Evolutionary conservation across 306 rosid genomes (phyloP).

Genomic region (Hippophae gyantsensis): DNA sequence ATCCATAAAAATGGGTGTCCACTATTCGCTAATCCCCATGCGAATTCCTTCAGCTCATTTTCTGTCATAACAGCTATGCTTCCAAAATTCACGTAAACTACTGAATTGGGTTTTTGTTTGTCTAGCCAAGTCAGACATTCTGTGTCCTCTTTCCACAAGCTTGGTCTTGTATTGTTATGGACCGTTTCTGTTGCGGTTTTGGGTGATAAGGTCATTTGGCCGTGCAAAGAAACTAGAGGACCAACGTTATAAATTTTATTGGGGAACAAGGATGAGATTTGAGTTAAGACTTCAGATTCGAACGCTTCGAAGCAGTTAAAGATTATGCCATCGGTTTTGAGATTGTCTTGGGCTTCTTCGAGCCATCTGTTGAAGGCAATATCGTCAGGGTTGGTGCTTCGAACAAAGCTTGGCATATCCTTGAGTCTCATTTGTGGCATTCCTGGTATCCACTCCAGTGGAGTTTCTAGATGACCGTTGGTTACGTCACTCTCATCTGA

Average conservation of each 20-base stretch:
- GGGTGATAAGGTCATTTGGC: background rate
- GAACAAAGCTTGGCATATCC: constrained; percentile 18
- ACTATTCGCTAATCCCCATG: constrained; percentile 12
- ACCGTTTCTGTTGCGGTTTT: background rate
- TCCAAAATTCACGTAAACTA: constrained; percentile 11
- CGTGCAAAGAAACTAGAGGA: constrained; percentile 1
- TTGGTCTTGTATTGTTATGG: background rate
- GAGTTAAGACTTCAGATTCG: background rate
- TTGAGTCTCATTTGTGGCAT: constrained; percentile 14
- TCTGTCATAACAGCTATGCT: constrained; percentile 15
- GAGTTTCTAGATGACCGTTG: constrained; percentile 9
- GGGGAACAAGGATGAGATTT: constrained; percentile 5
- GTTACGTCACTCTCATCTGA: constrained; percentile 2
- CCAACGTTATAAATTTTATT: constrained; percentile 11
- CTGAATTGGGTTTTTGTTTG: background rate
- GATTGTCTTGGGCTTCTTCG: constrained; percentile 11
- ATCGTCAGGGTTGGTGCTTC: constrained; percentile 10
- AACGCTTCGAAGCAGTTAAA: constrained; percentile 13
- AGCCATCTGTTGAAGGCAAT: constrained; percentile 20
- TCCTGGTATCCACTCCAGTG: constrained; percentile 12
- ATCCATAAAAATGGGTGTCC: constrained; percentile 13
- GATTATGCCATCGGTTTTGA: constrained; percentile 13
- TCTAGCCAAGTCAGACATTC: constrained; percentile 16
- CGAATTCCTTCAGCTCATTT: constrained; percentile 11
- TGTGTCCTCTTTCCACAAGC: constrained; percentile 16